phyloP scores from a whole-genome alignment of 805 yeast genomes.

The Candida yuanshanica region DNA sequence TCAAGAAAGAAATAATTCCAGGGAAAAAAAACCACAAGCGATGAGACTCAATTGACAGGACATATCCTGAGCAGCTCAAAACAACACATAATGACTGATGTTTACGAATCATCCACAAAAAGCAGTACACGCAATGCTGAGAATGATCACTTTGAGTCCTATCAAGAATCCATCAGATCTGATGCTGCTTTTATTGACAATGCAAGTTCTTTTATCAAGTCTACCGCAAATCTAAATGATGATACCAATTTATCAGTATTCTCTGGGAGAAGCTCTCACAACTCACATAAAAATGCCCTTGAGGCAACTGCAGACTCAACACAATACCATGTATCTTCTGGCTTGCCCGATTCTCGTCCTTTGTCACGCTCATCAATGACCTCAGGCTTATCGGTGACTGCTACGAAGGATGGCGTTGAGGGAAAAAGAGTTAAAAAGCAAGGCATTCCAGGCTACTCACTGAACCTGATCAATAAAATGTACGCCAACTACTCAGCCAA shows the following conservation, averaged over 20 bases:
- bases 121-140: background rate
- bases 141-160: background rate
- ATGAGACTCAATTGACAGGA: background rate
- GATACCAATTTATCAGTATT: background rate
- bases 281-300: slow-evolving; percentile 2
- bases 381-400: slow-evolving; percentile 66
- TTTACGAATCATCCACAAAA: slow-evolving; percentile 2
- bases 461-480: slow-evolving; percentile 32
- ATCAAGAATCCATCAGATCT: background rate
- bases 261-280: background rate
- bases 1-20: background rate
- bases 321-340: background rate
- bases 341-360: slow-evolving; percentile 42
- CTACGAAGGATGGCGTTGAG: slow-evolving; percentile 70
- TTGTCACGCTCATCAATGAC: slow-evolving; percentile 56
- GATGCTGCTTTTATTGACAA: background rate
- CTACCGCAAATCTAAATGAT: background rate
- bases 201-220: background rate
- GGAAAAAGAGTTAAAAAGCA: slow-evolving; percentile 49
- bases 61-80: too few relatives aligned
- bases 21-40: background rate
- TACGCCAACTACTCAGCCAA: slow-evolving; percentile 18
- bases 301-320: background rate
- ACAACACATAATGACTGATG: slow-evolving; percentile 2
- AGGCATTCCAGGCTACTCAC: slow-evolving; percentile 35